A percentile compares a stretch with the other conserved stretches of the same genome.
These are phyloP conservation scores for Solanum habrochaites DNA, from an alignment of 257 asterid species.

Conservation along the genomic window DNA sequence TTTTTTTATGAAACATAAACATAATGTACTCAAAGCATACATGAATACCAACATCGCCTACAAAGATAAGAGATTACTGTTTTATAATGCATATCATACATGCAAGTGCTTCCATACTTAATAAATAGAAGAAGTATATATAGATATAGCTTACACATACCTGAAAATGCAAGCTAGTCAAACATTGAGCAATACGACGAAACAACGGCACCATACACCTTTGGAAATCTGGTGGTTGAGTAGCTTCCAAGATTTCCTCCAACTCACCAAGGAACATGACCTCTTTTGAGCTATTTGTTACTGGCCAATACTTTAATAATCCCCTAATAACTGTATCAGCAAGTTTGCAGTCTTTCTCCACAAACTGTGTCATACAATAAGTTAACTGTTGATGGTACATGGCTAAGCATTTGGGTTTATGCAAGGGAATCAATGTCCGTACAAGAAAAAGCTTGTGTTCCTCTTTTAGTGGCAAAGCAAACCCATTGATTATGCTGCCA, in stretches of 20 bases:
- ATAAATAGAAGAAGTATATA: background rate
- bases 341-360: constrained; percentile 77
- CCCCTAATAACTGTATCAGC: constrained; percentile 74
- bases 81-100: background rate
- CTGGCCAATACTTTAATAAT: constrained; percentile 70
- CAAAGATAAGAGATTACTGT: background rate
- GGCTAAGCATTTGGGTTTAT: constrained; percentile 63
- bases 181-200: constrained; percentile 57
- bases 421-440: constrained; percentile 64
- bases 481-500: constrained; percentile 79
- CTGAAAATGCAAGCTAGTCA: constrained; percentile 78
- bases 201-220: constrained; percentile 76
- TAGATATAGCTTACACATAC: constrained; percentile 16
- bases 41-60: background rate
- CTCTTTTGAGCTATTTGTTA: constrained; percentile 72
- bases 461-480: constrained; percentile 81
- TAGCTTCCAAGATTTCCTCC: constrained; percentile 77
- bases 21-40: background rate
- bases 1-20: background rate
- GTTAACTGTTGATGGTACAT: constrained; percentile 80
- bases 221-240: constrained; percentile 65
- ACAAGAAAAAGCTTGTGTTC: constrained; percentile 75
- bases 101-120: background rate
- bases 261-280: constrained; percentile 73
- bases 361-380: constrained; percentile 62